phyloP scores from a whole-genome alignment of 2,329 filamentous ascomycete genomes.

The Cytospora mali region DNA sequence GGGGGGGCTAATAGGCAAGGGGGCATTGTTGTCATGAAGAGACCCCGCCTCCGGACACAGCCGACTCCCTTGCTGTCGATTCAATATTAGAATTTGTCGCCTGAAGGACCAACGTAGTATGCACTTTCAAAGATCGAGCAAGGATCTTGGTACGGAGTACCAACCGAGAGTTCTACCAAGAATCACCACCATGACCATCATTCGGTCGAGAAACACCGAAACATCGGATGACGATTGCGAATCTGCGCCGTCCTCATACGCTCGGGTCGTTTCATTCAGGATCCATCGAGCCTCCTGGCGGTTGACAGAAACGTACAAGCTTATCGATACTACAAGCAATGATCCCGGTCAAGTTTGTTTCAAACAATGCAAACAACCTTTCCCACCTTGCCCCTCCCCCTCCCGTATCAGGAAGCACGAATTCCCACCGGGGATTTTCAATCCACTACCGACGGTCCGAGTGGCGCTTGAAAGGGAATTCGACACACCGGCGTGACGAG shows the following conservation, averaged over 20 bases:
- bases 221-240: neutral
- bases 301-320: conserved; percentile 8
- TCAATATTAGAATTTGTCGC: neutral
- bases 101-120: neutral
- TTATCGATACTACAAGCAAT: neutral
- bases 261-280: neutral
- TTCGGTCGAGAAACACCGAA: neutral
- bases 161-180: neutral
- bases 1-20: too few relatives aligned
- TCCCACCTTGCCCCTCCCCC: too few relatives aligned
- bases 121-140: neutral
- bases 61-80: neutral
- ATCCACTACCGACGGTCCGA: conserved; percentile 9
- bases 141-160: neutral
- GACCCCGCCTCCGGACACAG: neutral
- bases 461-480: conserved; percentile 11
- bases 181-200: neutral
- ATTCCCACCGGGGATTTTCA: neutral
- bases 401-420: conserved; percentile 6
- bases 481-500: conserved; percentile 17
- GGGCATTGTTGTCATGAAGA: too few relatives aligned
- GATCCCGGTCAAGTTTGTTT: conserved; percentile 20
- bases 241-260: neutral
- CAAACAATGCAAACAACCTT: conserved; percentile 19
- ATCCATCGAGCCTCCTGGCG: conserved; percentile 20